Percentiles rank a stretch among this genome's conserved stretches.
These are phyloP conservation scores for Hypoxylon sp. DNA, from an alignment of 2,329 filamentous ascomycete species.

Conservation along the genomic window DNA sequence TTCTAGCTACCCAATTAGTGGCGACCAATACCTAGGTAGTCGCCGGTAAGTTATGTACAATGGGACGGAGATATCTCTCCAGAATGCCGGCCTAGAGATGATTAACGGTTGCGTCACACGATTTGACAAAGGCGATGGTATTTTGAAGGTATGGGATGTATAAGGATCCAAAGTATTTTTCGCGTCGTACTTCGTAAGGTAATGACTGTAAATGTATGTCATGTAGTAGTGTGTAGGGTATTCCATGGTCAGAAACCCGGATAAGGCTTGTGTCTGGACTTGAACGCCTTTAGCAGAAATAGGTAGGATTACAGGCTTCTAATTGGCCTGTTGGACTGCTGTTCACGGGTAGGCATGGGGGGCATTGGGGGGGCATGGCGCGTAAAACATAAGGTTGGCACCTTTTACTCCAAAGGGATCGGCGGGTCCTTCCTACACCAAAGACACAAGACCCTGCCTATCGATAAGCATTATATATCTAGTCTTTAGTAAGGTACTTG, in stretches of 20 bases:
- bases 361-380: constrained; percentile 36
- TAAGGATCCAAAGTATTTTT: constrained; percentile 12
- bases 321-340: constrained; percentile 38
- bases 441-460: constrained; percentile 8
- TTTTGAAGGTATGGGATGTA: not conserved
- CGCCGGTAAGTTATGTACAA: not conserved
- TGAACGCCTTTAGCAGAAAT: constrained; percentile 28
- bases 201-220: constrained; percentile 17
- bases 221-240: constrained; percentile 25
- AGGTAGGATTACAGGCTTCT: constrained; percentile 18
- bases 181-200: constrained; percentile 13
- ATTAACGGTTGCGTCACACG: constrained; percentile 3
- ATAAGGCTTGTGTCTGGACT: constrained; percentile 27
- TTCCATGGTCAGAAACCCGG: constrained; percentile 19
- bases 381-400: constrained; percentile 38
- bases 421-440: constrained; percentile 5
- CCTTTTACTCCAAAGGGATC: constrained; percentile 30
- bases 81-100: not conserved
- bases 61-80: constrained; percentile 9
- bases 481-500: not conserved
- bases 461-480: constrained; percentile 26
- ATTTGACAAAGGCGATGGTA: constrained; percentile 15
- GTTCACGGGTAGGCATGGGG: constrained; percentile 30
- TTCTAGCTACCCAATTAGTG: constrained; percentile 13
- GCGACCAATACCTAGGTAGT: constrained; percentile 10